Percentiles rank a stretch among this genome's conserved stretches.
Conservation (phyloP, 176 grass and related monocot species). For the Musa itinerans region DNA sequence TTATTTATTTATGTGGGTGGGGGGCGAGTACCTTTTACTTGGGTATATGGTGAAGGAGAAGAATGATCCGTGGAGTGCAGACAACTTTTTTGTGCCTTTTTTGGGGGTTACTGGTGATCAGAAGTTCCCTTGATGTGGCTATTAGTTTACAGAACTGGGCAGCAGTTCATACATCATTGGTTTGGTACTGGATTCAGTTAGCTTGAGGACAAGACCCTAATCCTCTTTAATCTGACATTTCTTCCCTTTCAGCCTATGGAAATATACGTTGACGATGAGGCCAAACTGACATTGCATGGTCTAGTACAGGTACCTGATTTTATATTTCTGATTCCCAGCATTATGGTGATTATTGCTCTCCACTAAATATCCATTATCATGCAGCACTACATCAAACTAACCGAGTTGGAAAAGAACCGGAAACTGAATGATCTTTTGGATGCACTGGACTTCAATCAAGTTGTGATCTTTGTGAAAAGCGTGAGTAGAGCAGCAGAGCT, state of each 20-base stretch:
- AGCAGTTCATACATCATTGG: slow-evolving; percentile 38
- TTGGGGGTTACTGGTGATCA: no score
- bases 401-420: slow-evolving; percentile 80
- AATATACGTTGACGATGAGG: slow-evolving; percentile 99
- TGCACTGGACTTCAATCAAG: slow-evolving; percentile 96
- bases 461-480: slow-evolving; percentile 98
- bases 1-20: background rate
- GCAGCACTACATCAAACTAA: slow-evolving; percentile 97
- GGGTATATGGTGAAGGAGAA: background rate
- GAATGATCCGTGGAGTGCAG: no score
- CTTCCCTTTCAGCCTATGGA: slow-evolving; percentile 99
- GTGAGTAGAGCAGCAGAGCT: slow-evolving; percentile 81
- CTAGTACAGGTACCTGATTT: slow-evolving; percentile 69
- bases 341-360: background rate
- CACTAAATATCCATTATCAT: background rate
- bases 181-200: slow-evolving; percentile 49
- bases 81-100: no score
- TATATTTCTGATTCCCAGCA: background rate
- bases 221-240: slow-evolving; percentile 77
- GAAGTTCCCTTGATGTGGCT: slow-evolving; percentile 22
- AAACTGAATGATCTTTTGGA: slow-evolving; percentile 98
- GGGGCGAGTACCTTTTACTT: background rate
- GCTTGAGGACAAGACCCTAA: slow-evolving; percentile 58
- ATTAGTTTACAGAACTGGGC: slow-evolving; percentile 5
- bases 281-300: slow-evolving; percentile 95